Evolutionary conservation across 768 basidiomycete genomes (phyloP), one percentile per base, ranked within the genome.

Genomic region (Leccinum uliginosum): DNA sequence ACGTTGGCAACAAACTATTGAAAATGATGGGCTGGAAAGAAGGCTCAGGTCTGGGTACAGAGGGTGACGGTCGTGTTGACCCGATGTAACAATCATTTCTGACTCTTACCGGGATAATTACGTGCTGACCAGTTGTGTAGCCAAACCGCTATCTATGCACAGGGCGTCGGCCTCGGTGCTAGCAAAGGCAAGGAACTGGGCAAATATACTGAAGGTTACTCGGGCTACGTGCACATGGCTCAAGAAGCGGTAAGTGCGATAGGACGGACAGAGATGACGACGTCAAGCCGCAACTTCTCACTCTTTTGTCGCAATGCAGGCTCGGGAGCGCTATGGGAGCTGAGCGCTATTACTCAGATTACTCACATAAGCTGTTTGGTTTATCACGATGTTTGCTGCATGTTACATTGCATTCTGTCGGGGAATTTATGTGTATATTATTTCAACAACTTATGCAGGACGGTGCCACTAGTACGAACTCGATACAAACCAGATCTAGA

Each of bases 1-100:
- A 98, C 63, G 82, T 93, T 11, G 97, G 97, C 6, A 95, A 95
- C 67, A 94, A 92, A 67, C 70, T 99, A 56, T 71, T 98, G 60
- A 92, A 93, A 71, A 95, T 96, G 84, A 98, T 98, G 95, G 97
- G 96, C 1, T 98, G 95, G 95, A 90, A 81, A 60, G 89, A 89
- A 65, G 95, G 95, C 6, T 85, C 82, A 15, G 95, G 96, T 1
- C 73, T 98, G 40, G 96, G 96, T 1, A 80, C 83, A 7, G 80
- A 80, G 48, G 89, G 89, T 4, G 89, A 91, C 52, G 95, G 95
- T 45, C 74, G 93, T 55, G 85, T 92, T 11, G 92, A 95, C 55
- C 94, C 95, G 12, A 85, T 98, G 85, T 89, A 71, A 50, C 78
- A 1, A 49, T 50, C 38, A 26, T 45, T 59, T 45, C 38, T 15